A percentile compares a stretch with the other conserved stretches of the same genome.
Conservation (phyloP, 169 alveolate species). For the Plasmodium reichenowi region DNA sequence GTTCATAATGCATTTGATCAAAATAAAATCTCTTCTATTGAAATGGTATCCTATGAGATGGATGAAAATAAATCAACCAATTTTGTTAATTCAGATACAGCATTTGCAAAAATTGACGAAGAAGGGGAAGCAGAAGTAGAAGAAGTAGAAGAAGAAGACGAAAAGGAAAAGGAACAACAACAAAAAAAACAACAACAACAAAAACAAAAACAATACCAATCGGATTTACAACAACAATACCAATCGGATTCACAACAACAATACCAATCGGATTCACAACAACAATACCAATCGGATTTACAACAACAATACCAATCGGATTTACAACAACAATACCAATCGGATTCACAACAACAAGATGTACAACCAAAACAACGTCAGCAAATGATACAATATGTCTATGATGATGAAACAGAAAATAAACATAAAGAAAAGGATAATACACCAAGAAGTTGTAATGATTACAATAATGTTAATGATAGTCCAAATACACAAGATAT, state of each 20-base stretch:
- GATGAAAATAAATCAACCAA: constrained; percentile 55
- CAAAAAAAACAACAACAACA: background rate
- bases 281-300: too few species aligned
- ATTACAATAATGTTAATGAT: too few species aligned
- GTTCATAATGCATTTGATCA: background rate
- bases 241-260: too few species aligned
- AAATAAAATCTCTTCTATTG: constrained; percentile 12
- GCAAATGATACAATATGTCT: background rate
- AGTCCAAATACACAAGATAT: constrained; percentile 6
- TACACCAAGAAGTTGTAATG: too few species aligned
- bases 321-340: background rate
- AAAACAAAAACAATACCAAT: background rate
- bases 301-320: background rate
- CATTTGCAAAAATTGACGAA: constrained; percentile 30
- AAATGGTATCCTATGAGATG: constrained; percentile 8
- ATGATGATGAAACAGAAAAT: background rate
- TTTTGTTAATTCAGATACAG: constrained; percentile 53
- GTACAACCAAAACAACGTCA: background rate
- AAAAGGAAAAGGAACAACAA: background rate
- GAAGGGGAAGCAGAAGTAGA: background rate
- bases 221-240: too few species aligned
- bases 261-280: too few species aligned
- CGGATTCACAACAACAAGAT: too few species aligned
- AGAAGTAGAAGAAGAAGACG: background rate
- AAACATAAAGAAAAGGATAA: too few species aligned